Conservation (phyloP, 805 yeast genomes). For the Priceomyces haplophilus region DNA sequence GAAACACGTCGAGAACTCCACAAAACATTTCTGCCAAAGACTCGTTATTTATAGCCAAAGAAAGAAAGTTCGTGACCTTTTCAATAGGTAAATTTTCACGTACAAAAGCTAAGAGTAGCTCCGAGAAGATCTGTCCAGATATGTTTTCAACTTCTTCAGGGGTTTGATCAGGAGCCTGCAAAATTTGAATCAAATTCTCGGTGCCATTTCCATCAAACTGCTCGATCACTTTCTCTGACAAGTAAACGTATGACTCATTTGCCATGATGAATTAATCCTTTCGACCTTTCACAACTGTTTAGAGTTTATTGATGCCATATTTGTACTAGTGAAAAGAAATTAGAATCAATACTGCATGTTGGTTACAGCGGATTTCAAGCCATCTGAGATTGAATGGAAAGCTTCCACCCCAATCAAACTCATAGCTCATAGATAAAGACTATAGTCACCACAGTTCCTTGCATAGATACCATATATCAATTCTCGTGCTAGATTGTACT, state of each 20-base stretch:
- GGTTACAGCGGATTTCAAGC: too few relatives aligned
- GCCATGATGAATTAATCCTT: constrained; percentile 7
- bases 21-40: constrained; percentile 33
- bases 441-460: too few relatives aligned
- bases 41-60: constrained; percentile 29
- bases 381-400: too few relatives aligned
- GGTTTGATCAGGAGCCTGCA: constrained; percentile 25
- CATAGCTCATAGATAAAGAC: too few relatives aligned
- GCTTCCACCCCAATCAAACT: too few relatives aligned
- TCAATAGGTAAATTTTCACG: constrained; percentile 15
- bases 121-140: constrained; percentile 30
- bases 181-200: constrained; percentile 27
- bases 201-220: constrained; percentile 31
- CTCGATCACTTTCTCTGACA: constrained; percentile 30
- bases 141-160: constrained; percentile 14
- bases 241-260: constrained; percentile 15
- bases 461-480: too few relatives aligned
- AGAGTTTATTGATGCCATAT: background rate
- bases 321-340: background rate
- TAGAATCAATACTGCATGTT: background rate
- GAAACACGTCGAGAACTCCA: constrained; percentile 38
- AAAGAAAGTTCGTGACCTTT: constrained; percentile 21
- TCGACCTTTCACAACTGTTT: background rate
- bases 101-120: constrained; percentile 27
- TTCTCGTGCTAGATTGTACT: too few relatives aligned